Evolutionary conservation across 2,329 filamentous ascomycete species (phyloP).

Genomic region (Monosporascus cannonballus): DNA sequence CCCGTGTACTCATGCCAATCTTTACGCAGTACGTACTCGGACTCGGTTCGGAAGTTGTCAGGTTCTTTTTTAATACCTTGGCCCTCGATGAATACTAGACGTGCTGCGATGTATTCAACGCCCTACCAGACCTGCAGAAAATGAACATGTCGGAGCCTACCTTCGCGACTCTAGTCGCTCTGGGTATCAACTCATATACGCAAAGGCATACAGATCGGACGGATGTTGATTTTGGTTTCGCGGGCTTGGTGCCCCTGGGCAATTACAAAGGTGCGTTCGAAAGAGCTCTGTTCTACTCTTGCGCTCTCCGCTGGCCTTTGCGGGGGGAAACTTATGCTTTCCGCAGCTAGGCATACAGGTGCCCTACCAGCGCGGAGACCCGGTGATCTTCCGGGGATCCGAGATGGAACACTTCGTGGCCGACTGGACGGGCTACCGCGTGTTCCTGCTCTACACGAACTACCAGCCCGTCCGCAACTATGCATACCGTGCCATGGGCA

Average conservation of each 20-base stretch:
- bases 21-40: conserved; percentile 2
- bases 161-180: conserved; percentile 2
- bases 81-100: conserved; percentile 2
- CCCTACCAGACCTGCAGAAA: not conserved
- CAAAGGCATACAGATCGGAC: conserved; percentile 6
- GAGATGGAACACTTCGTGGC: conserved; percentile 10
- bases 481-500: conserved; percentile 5
- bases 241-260: conserved; percentile 6
- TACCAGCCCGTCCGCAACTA: conserved; percentile 9
- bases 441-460: conserved; percentile 9
- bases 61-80: conserved; percentile 2
- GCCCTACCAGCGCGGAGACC: conserved; percentile 5
- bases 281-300: not conserved
- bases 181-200: conserved; percentile 4
- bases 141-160: conserved; percentile 4
- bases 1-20: not conserved
- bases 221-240: conserved; percentile 7
- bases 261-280: conserved; percentile 5
- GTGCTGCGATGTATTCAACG: conserved; percentile 2
- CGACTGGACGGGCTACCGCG: conserved; percentile 9
- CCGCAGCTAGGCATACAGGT: conserved; percentile 6
- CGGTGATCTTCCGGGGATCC: conserved; percentile 5
- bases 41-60: conserved; percentile 3
- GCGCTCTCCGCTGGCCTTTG: too few relatives aligned
- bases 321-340: conserved; percentile 8